Conservation (phyloP, 2,329 filamentous ascomycete species). For the Albophoma yamanashiensis region DNA sequence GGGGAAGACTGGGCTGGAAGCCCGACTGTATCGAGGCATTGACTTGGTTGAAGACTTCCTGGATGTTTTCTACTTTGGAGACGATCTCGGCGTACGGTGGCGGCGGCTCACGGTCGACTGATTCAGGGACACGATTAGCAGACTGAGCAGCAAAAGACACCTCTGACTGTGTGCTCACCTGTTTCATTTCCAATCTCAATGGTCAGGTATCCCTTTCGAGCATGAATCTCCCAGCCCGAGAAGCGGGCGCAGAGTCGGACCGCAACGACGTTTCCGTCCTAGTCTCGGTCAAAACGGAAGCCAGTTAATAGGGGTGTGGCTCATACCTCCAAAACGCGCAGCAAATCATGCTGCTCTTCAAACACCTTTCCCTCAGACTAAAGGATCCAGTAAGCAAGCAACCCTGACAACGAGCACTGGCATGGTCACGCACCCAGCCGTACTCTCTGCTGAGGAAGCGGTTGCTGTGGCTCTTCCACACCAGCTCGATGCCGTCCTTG, state of each 20-base stretch:
- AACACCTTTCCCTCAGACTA: background rate
- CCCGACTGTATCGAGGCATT: background rate
- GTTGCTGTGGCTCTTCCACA: constrained; percentile 2
- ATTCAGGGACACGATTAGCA: background rate
- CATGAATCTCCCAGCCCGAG: constrained; percentile 1
- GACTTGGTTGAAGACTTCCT: background rate
- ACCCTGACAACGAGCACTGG: background rate
- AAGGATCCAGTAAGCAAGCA: background rate
- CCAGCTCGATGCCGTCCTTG: constrained; percentile 2
- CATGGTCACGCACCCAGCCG: constrained; percentile 1
- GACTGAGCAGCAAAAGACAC: background rate
- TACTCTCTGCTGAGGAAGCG: background rate
- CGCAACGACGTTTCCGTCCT: constrained; percentile 5
- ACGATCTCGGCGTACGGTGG: background rate
- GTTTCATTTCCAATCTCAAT: constrained; percentile 1
- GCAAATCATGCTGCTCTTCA: constrained; percentile 1
- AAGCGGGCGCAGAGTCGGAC: constrained; percentile 6
- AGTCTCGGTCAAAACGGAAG: background rate
- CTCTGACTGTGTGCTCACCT: background rate
- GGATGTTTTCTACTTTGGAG: background rate
- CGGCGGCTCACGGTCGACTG: constrained; percentile 1
- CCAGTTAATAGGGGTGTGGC: background rate
- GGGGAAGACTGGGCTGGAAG: background rate
- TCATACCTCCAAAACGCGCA: constrained; percentile 2
- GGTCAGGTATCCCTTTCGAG: constrained; percentile 1